Base-by-base conservation (phyloP, 495 filamentous ascomycete species). In the Oidiodendron maius region DNA sequence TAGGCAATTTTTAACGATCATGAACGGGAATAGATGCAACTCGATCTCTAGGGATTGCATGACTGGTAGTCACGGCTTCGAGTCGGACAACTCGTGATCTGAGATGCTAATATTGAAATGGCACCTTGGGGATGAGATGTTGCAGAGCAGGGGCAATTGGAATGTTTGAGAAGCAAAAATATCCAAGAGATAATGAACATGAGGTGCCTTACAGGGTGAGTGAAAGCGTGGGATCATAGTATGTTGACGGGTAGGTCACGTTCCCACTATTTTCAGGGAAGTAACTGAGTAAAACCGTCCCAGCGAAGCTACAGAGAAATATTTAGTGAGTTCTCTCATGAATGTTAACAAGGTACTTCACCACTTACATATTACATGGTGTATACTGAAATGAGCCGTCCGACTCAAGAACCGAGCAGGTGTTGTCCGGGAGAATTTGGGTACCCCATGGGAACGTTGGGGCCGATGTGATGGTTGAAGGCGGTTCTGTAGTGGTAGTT, bases 201-300 rank as follows among this genome's bases (percentile, higher is more conserved):
- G n/a, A n/a, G n/a, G n/a, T 2, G 88, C 86, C 61, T 34, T 57
- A 68, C 64, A 68, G 66, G 16, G 66, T 70, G 16, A 67, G 63
- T 15, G 28, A 44, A 13, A 62, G 46, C 1, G 22, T 48, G 4
- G 54, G 20, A 47, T 61, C 50, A 21, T 64, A 60, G 32, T 58
- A 63, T n/a, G 63, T 65, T 2, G 59, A 36, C 1, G 66, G 61
- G 36, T 68, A 70, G 3, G 61, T 43, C 5, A 37, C 51, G 44
- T 57, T 59, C 16, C 55, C 56, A 3, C 47, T 50, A 43, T 55
- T 24, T 30, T 63, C 63, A 3, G 67, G 67, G 57, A 64, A 70
- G 54, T 57, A 70, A 44, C 57, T 57, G 3, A 69, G 37, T 47
- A 55, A 52, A 4, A 69, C 61, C 1, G 57, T 67, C 9, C 52